Evolutionary conservation across 202 grass and related monocot genomes (phyloP).

Genomic region (Schoenoplectus tabernaemontani): DNA sequence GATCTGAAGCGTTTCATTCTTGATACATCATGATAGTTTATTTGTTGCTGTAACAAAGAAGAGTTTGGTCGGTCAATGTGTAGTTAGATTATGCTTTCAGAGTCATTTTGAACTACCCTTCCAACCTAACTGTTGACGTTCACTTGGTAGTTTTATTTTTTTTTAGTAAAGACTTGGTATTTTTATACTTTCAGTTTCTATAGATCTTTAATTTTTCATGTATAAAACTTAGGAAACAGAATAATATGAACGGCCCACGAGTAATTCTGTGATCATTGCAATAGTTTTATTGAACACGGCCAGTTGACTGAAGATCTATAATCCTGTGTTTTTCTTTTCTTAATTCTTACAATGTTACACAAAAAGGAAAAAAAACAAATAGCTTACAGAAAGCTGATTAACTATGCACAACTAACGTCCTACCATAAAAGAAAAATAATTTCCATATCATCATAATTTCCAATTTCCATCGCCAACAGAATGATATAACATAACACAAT

Average conservation of each 20-base stretch:
- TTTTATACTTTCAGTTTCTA: not conserved
- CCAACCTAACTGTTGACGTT: too few species aligned
- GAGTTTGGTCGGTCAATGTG: too few species aligned
- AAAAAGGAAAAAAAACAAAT: not conserved
- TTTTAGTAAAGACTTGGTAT: not conserved
- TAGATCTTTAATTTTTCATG: not conserved
- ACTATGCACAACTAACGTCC: slow-evolving; percentile 2
- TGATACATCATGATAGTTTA: not conserved
- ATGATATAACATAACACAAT: slow-evolving; percentile 13
- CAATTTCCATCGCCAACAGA: slow-evolving; percentile 8
- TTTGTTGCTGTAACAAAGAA: too few species aligned
- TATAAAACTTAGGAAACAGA: not conserved
- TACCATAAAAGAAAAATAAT: not conserved
- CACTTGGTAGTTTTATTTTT: too few species aligned
- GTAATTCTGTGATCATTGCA: not conserved
- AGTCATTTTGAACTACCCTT: too few species aligned
- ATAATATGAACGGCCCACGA: not conserved
- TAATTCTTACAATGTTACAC: not conserved
- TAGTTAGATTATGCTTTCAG: too few species aligned
- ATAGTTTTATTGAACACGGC: not conserved
- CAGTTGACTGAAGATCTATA: not conserved
- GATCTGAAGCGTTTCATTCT: not conserved
- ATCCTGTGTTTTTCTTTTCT: not conserved
- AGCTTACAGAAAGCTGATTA: not conserved
- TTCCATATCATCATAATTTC: not conserved